These are phyloP conservation scores for Daldinia grandis DNA, from an alignment of 495 filamentous ascomycete genomes.

Conservation along the genomic window DNA sequence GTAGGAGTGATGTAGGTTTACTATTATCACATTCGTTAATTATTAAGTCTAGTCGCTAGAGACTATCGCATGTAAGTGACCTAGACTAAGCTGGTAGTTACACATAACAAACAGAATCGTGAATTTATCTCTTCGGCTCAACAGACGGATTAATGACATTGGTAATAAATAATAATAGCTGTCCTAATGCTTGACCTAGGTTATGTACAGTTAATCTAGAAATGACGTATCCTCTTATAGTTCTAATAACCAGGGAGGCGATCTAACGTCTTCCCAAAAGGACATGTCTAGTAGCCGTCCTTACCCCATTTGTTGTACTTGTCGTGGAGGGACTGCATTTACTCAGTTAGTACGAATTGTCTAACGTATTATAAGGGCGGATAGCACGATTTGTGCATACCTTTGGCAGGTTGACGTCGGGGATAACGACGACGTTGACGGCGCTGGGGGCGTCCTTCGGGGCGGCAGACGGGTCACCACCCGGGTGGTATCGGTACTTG, in stretches of 20 bases:
- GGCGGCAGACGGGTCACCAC: conserved; percentile 76
- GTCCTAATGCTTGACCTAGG: conserved; percentile 14
- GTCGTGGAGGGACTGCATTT: conserved; percentile 80
- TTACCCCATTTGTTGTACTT: conserved; percentile 99
- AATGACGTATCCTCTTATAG: conserved; percentile 10
- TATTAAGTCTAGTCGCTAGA: background rate
- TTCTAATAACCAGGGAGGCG: background rate
- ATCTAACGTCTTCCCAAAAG: background rate
- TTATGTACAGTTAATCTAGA: conserved; percentile 31
- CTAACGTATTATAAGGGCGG: background rate
- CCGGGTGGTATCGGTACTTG: conserved; percentile 94
- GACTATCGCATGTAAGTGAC: background rate
- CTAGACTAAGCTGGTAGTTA: conserved; percentile 10
- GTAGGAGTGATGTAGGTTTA: background rate
- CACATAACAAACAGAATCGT: background rate
- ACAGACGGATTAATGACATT: background rate
- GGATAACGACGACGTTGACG: conserved; percentile 90
- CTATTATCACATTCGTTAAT: conserved; percentile 7
- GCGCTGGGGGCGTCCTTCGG: conserved; percentile 92
- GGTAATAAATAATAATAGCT: conserved; percentile 2
- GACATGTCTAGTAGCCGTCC: conserved; percentile 65
- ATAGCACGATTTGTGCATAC: conserved; percentile 55
- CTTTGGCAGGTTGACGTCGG: conserved; percentile 91
- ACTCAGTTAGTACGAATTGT: conserved; percentile 35
- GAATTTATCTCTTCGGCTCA: background rate